Conservation (phyloP, 2,329 filamentous ascomycete species). For the Ambrosiella xylebori region DNA sequence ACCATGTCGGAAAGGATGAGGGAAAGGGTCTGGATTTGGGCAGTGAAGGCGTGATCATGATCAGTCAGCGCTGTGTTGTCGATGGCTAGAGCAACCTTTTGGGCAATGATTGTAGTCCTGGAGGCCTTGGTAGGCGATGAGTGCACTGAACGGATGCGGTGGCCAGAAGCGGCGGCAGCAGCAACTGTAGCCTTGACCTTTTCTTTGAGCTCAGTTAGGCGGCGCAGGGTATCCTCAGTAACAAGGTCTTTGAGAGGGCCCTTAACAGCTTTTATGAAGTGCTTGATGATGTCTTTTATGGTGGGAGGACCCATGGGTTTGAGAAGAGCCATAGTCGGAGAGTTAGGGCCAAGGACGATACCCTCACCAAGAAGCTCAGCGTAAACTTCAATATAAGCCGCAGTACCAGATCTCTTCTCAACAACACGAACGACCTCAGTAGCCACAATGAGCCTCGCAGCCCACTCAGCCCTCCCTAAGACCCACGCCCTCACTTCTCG, state of each 20-base stretch:
- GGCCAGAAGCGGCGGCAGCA: conserved; percentile 27
- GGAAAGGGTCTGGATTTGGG: conserved; percentile 33
- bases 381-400: conserved; percentile 24
- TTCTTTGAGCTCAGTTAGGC: conserved; percentile 18
- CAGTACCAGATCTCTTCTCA: conserved; percentile 2
- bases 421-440: conserved; percentile 7
- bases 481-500: conserved; percentile 2
- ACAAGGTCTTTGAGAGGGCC: conserved; percentile 23
- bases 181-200: conserved; percentile 19
- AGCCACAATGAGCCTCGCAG: conserved; percentile 5
- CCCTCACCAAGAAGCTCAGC: conserved; percentile 41
- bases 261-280: conserved; percentile 23
- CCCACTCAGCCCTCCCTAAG: background rate
- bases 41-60: conserved; percentile 53
- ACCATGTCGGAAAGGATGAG: conserved; percentile 18
- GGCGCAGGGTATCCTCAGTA: conserved; percentile 16
- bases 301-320: conserved; percentile 41
- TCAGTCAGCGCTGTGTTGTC: conserved; percentile 54
- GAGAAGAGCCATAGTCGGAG: conserved; percentile 38
- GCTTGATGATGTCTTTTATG: conserved; percentile 25
- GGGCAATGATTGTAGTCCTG: conserved; percentile 62
- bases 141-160: conserved; percentile 36
- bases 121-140: conserved; percentile 52
- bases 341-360: conserved; percentile 32
- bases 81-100: conserved; percentile 64